Base-by-base conservation (phyloP, 257 asterid species). In the Datura wrightii region DNA sequence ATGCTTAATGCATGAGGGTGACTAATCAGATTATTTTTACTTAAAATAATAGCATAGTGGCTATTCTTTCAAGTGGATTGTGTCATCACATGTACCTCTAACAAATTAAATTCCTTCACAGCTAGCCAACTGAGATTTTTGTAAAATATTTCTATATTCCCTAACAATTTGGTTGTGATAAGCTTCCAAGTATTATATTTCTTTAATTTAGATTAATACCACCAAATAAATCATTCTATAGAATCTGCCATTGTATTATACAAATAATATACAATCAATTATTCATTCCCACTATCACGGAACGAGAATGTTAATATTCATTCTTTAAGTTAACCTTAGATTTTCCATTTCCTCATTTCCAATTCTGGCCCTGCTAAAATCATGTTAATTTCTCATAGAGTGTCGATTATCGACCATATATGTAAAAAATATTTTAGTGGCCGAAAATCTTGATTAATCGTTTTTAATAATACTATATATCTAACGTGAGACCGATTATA, bases 41-140 rank as follows among this genome's bases (percentile, higher is more conserved):
- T 72, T 74, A 48, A 24, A 50, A 13, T 48, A 74, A 74, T 74
- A 50, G 11, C n/a, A 46, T 19, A 5, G 56, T 44, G 59, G 41
- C 44, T 24, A 31, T 50, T 48, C 0, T 48, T 48, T 74, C 81
- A 6, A 24, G 81, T 74, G 59, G 8, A 48, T 5, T 48, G 34
- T 24, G 81, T 24, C 59, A 24, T 48, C 81, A 48, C 80, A 74
- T 74, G 81, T 11, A 72, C n/a, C 80, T 72, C 80, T 62, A 65
- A 36, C 72, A 34, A 36, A 74, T 8, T n/a, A 18, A 44, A 42
- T 46, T 72, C 80, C 59, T 74, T 18, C 60, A 19, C 39, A 71
- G 4, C 44, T 18, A 72, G 15, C 58, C 58, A 72, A 72, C 58
- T 72, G 19, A 11, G 41, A 46, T 10, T 44, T 72, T 72, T 19